Evolutionary conservation across 1,284 basidiomycete genomes (phyloP), one percentile per base, ranked within the genome.

Genomic region (Malassezia slooffiae): DNA sequence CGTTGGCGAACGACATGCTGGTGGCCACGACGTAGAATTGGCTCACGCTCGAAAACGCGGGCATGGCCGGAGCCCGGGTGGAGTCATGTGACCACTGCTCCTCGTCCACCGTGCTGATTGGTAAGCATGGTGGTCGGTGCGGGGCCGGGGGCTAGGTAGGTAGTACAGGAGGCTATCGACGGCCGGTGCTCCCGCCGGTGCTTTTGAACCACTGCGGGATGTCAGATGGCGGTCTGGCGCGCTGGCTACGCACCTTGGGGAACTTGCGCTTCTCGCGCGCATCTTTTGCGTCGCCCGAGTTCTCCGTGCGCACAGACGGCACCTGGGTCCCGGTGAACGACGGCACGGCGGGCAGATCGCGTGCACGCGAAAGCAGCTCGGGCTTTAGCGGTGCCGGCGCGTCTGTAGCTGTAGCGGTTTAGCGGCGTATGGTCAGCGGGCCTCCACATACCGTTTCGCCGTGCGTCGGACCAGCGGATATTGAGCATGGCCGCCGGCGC

Each of bases 401-500:
- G 5, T 46, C 23, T 5, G 38, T 47, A 0, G 45, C 35, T 40
- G 21, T 6, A n/a, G 26, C n/a, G n/a, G n/a, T 9, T 12, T 10
- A 27, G 24, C 16, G 17, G 31, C 12, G 21, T 20, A 11, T 8
- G 20, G 29, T 3, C 27, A 30, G 6, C n/a, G 30, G 3, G 28
- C 22, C 23, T 11, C 15, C 0, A 45, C 51, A 20, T 37, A 52
- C 85, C 74, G 59, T 89, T 87, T 36, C 86, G 68, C 6, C 69
- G 62, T 2, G 80, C 79, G 34, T 85, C 79, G 38, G 80, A 75
- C 66, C 89, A 91, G 44, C 79, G 76, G 39, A 90, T 71, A 32
- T 81, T 72, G 4, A 90, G 75, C 12, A 88, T 72, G 2, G 85
- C 83, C 1, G 82, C 80, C 0, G 87, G 86, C 0, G 84, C 79